Evolutionary conservation across 192 early-diverging fungal genomes (phyloP).

Genomic region (Podila verticillata): DNA sequence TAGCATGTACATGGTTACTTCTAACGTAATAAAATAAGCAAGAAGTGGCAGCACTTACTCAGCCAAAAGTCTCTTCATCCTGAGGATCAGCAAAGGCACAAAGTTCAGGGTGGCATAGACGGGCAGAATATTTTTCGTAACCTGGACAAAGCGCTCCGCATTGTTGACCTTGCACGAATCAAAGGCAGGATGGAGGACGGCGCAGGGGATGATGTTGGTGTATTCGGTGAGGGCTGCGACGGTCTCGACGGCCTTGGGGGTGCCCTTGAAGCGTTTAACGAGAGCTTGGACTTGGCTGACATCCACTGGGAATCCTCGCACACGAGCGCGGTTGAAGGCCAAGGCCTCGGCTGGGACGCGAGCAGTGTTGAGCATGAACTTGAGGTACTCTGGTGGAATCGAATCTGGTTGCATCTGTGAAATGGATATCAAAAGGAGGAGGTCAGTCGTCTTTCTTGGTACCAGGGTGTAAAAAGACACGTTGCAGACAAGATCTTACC

Average conservation of each 20-base stretch:
- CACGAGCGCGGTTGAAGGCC: constrained; percentile 63
- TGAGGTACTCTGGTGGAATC: constrained; percentile 64
- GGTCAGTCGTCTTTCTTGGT: not conserved
- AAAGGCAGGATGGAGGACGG: constrained; percentile 61
- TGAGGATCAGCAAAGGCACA: constrained; percentile 75
- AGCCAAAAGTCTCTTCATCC: constrained; percentile 62
- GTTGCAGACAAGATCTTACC: constrained; percentile 41
- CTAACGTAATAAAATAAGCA: not conserved
- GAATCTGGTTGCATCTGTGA: constrained; percentile 65
- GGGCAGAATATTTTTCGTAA: constrained; percentile 63
- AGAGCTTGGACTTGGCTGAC: constrained; percentile 35
- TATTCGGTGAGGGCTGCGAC: constrained; percentile 47
- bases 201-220: constrained; percentile 65
- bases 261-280: constrained; percentile 50
- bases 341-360: constrained; percentile 65
- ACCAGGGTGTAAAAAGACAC: not conserved
- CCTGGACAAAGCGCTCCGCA: constrained; percentile 60
- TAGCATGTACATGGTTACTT: not conserved
- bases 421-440: not conserved
- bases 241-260: constrained; percentile 50
- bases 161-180: constrained; percentile 58
- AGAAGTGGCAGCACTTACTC: constrained; percentile 64
- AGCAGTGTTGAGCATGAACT: constrained; percentile 73
- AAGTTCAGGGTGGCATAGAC: constrained; percentile 79
- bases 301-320: constrained; percentile 55